These are phyloP conservation scores for Aspergillus neoniger DNA, from an alignment of 2,329 filamentous ascomycete species.

Conservation along the genomic window DNA sequence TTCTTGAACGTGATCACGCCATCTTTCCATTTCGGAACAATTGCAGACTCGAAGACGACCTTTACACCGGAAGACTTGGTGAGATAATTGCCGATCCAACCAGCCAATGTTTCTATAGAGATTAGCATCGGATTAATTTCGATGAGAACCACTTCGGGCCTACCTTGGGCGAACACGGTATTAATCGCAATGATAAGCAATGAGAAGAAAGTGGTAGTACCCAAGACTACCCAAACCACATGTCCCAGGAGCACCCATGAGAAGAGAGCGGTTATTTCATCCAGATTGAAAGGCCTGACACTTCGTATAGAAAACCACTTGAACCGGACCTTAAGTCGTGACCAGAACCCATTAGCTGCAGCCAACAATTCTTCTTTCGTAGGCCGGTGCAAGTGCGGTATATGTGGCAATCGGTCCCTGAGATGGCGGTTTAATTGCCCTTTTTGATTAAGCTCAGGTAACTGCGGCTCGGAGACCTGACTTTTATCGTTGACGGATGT, in stretches of 20 bases:
- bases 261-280: conserved; percentile 93
- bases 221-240: conserved; percentile 91
- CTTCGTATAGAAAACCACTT: conserved; percentile 98
- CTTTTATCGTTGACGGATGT: conserved; percentile 14
- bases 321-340: conserved; percentile 84
- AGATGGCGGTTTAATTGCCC: conserved; percentile 44
- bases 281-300: conserved; percentile 88
- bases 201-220: conserved; percentile 96
- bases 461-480: conserved; percentile 30
- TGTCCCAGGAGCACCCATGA: conserved; percentile 96
- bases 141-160: conserved; percentile 28
- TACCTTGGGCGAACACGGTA: conserved; percentile 91
- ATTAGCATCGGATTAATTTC: conserved; percentile 25
- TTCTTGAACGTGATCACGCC: conserved; percentile 96
- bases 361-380: conserved; percentile 91
- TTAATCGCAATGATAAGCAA: conserved; percentile 88
- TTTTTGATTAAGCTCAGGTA: conserved; percentile 17
- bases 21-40: conserved; percentile 92
- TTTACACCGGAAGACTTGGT: conserved; percentile 91
- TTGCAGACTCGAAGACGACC: conserved; percentile 95
- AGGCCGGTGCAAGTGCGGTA: conserved; percentile 77
- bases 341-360: conserved; percentile 90
- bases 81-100: conserved; percentile 92
- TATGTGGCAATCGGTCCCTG: conserved; percentile 65
- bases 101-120: conserved; percentile 76